Evolutionary conservation across 345 rosid species (phyloP), one percentile per base, ranked within the genome.

Genomic region (Rhodomyrtus tomentosa): DNA sequence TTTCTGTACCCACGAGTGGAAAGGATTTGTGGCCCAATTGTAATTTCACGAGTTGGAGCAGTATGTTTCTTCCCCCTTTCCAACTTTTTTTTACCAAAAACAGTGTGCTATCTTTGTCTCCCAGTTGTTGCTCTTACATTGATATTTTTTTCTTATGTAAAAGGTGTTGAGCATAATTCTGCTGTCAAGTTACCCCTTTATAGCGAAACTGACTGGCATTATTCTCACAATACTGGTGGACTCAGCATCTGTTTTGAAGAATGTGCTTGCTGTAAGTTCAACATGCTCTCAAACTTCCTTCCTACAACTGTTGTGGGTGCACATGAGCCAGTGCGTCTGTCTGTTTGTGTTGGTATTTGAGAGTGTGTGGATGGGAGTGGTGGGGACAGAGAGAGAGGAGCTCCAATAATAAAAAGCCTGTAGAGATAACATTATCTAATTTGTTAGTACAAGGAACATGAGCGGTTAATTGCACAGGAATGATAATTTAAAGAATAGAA

Each of bases 231-330:
- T 92, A 5, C 49, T 88, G 91, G 81, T 92, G 54, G 87, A 87
- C 82, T 82, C 83, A 32, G 93, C 90, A 82, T 92, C 92, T 42
- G 40, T 91, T 12, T 51, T 89, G 81, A 92, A 91, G 92, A 91
- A 89, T 82, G 90, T 91, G 40, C 88, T 92, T 42, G 86, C 84
- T 49, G 92, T 92, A 86, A 90, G 94, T 88, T 42, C 83, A 50
- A 38, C 25, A 21, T 49, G 18, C 49, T 59, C 48, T 16, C 27
- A 81, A 80, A 11, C 15, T 13, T 51, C 27, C 55, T 68, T 68
- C 45, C 40, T 68, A 45, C 45, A 32, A 68, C 45, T 16, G 76
- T 18, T 18, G 13, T 18, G 24, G 45, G 76, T 32, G 76, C 25
- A 18, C 76, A 36, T 36, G 45, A 36, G 76, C 45, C 76, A 68